Conservation (phyloP, 306 rosid species). For the Fragaria nilgerrensis region DNA sequence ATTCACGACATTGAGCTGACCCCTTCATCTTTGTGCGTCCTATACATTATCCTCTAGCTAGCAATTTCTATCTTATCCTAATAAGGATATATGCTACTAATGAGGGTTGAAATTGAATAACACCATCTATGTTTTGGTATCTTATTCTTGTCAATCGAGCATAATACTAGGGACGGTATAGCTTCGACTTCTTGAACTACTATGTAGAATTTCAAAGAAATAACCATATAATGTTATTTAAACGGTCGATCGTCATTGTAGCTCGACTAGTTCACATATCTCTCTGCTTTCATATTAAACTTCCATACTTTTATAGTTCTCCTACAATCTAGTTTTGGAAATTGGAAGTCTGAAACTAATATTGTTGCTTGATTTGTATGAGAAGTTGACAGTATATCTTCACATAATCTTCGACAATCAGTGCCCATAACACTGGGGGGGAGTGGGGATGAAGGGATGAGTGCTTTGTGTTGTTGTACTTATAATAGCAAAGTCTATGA, state of each 20-base stretch:
- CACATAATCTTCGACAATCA: not conserved
- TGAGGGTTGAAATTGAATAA: not conserved
- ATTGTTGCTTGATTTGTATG: not conserved
- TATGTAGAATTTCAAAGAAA: too few relatives aligned
- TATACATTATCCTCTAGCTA: not conserved
- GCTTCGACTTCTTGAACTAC: too few relatives aligned
- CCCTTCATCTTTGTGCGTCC: not conserved
- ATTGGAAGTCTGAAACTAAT: not conserved
- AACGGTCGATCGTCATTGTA: too few relatives aligned
- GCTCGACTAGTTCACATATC: too few relatives aligned
- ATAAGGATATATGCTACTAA: not conserved
- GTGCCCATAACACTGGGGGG: not conserved
- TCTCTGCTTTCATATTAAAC: too few relatives aligned
- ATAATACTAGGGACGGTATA: too few relatives aligned
- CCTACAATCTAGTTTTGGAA: too few relatives aligned
- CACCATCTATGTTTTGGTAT: not conserved
- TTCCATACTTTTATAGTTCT: too few relatives aligned
- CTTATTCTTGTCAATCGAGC: too few relatives aligned
- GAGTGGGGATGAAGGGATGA: not conserved
- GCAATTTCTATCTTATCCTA: not conserved
- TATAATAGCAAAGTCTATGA: not conserved
- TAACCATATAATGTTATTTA: too few relatives aligned
- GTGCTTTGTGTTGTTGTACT: not conserved
- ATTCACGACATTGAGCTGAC: not conserved
- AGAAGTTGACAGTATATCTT: not conserved